A percentile compares a stretch with the other conserved stretches of the same genome.
Evolutionary conservation across 2,329 filamentous ascomycete species (phyloP).

Genomic region (Claviceps sp.): DNA sequence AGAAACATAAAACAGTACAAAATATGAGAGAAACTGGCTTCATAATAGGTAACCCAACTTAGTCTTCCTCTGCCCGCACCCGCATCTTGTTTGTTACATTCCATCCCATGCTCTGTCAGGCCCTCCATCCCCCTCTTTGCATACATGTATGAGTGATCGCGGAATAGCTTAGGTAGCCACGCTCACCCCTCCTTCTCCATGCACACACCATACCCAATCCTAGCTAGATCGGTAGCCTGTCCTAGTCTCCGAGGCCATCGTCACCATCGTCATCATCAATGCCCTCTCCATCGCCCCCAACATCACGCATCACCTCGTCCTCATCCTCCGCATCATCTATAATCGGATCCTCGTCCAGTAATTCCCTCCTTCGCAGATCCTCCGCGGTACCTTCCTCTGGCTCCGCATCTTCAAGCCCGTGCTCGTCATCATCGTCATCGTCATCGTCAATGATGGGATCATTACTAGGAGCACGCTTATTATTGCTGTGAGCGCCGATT

Average conservation of each 20-base stretch:
- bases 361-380: constrained; percentile 40
- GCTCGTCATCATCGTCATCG: constrained; percentile 3
- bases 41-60: not conserved
- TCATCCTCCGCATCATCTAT: constrained; percentile 22
- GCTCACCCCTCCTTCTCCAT: no score
- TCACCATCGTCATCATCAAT: constrained; percentile 27
- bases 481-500: constrained; percentile 17
- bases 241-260: constrained; percentile 31
- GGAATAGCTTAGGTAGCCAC: no score
- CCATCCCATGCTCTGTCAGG: no score
- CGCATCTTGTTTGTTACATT: no score
- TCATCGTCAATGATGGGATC: constrained; percentile 31
- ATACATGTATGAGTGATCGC: no score
- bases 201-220: no score
- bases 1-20: not conserved
- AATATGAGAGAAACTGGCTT: not conserved
- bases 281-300: constrained; percentile 22
- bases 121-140: no score
- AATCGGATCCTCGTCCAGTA: constrained; percentile 36
- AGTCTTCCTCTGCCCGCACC: not conserved
- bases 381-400: constrained; percentile 46
- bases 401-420: constrained; percentile 28
- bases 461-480: constrained; percentile 24
- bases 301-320: constrained; percentile 19
- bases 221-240: not conserved